Evolutionary conservation across 108 stramenopile species (phyloP).

Genomic region (Cylindrotheca closterium): DNA sequence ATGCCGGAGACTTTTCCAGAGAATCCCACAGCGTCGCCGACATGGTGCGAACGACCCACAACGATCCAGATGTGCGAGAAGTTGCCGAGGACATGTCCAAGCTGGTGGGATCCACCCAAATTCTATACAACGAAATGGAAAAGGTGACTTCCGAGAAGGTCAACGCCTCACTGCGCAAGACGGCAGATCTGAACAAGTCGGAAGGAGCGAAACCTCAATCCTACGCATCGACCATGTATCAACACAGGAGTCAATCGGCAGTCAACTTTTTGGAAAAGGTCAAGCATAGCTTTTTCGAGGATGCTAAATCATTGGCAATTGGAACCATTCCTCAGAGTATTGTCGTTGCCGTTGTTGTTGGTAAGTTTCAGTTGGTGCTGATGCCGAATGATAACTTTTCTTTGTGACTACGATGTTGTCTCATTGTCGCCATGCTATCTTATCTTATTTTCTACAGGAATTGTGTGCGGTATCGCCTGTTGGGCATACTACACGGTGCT

Average conservation of each 20-base stretch:
- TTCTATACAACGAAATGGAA: constrained; percentile 8
- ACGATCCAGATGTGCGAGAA: constrained; percentile 4
- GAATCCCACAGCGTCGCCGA: not conserved
- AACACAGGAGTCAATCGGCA: constrained; percentile 3
- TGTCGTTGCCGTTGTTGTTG: constrained; percentile 39
- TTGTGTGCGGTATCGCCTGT: constrained; percentile 63
- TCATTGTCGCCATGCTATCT: too few species aligned
- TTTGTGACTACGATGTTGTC: too few species aligned
- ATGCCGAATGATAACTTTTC: too few species aligned
- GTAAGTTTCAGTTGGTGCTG: too few species aligned
- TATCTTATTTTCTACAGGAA: too few species aligned
- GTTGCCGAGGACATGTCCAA: not conserved
- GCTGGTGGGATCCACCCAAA: constrained; percentile 7
- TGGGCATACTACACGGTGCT: constrained; percentile 57
- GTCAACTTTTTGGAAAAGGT: constrained; percentile 23
- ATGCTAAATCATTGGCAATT: constrained; percentile 45
- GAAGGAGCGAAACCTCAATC: not conserved
- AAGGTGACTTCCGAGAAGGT: not conserved
- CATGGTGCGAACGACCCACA: constrained; percentile 13
- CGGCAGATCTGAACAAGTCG: not conserved
- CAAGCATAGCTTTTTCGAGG: constrained; percentile 42
- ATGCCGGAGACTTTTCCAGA: not conserved
- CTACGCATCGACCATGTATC: not conserved
- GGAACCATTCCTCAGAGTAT: constrained; percentile 65
- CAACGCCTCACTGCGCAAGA: not conserved